These are phyloP conservation scores for Flaveria linearis DNA, from an alignment of 129 eudicot species.

Conservation along the genomic window DNA sequence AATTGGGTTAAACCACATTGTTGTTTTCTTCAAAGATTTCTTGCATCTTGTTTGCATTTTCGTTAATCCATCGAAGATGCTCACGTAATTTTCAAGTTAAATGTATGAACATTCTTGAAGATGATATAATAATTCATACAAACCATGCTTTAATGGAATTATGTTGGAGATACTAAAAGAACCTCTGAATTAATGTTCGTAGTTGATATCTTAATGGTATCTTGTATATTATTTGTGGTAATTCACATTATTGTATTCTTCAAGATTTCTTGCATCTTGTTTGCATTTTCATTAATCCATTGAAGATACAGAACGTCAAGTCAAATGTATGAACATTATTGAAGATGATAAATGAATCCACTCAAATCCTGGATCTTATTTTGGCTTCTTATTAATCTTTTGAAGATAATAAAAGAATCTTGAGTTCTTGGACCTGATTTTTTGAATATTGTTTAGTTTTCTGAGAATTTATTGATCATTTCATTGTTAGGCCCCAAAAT, in stretches of 20 bases:
- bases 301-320: not conserved
- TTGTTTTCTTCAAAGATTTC: not conserved
- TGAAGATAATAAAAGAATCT: not conserved
- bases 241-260: not conserved
- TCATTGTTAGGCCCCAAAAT: slow-evolving; percentile 46
- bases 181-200: too few species aligned
- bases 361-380: not conserved
- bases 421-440: too few species aligned
- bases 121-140: not conserved
- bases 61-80: not conserved
- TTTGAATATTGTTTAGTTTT: not conserved
- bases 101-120: not conserved
- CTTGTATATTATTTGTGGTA: not conserved
- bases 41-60: not conserved
- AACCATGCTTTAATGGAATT: too few species aligned
- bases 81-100: not conserved
- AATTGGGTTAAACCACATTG: not conserved
- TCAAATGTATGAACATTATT: not conserved
- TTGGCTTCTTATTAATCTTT: not conserved
- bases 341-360: too few species aligned
- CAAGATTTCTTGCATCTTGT: not conserved
- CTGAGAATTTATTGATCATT: slow-evolving; percentile 6
- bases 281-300: slow-evolving; percentile 1
- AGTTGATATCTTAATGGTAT: not conserved
- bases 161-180: too few species aligned